Percentiles rank a stretch among this genome's conserved stretches.
Conservation (phyloP, 805 yeast genomes). For the Metschnikowia orientalis region DNA sequence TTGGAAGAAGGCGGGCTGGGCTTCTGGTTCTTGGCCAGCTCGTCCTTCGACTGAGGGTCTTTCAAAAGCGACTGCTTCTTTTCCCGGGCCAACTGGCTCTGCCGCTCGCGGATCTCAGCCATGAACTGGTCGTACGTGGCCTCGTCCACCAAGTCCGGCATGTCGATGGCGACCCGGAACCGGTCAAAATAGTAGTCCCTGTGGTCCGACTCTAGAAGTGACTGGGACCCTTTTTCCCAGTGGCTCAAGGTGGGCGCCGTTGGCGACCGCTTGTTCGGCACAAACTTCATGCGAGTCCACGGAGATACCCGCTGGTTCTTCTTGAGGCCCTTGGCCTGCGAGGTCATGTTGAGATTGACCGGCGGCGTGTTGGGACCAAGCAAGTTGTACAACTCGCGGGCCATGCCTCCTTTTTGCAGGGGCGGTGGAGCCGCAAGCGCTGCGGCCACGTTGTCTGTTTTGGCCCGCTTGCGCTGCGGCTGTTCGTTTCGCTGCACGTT, state of each 20-base stretch:
- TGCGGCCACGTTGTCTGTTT: constrained; percentile 12
- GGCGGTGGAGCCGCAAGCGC: constrained; percentile 7
- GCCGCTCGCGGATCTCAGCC: constrained; percentile 34
- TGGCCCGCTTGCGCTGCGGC: constrained; percentile 41
- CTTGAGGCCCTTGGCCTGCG: constrained; percentile 51
- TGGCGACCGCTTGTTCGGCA: constrained; percentile 45
- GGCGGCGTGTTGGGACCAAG: constrained; percentile 94
- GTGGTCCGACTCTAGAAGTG: constrained; percentile 31
- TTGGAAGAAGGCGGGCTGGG: background rate
- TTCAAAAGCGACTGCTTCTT: constrained; percentile 11
- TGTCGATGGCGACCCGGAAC: constrained; percentile 61
- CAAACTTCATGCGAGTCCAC: constrained; percentile 71
- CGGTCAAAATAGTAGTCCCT: constrained; percentile 67
- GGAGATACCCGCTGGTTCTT: constrained; percentile 69
- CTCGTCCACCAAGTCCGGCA: constrained; percentile 64
- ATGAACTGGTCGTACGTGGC: constrained; percentile 53
- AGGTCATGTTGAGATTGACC: constrained; percentile 28
- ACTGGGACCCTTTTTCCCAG: constrained; percentile 80
- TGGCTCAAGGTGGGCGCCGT: constrained; percentile 52
- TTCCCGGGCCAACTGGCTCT: constrained; percentile 9
- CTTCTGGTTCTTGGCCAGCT: constrained; percentile 10
- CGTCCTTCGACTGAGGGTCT: background rate
- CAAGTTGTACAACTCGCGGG: constrained; percentile 81
- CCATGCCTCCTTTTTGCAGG: constrained; percentile 59
- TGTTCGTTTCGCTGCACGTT: constrained; percentile 55